These are phyloP conservation scores for Blastocystis sp. DNA, from an alignment of 352 stramenopile genomes.

Conservation along the genomic window DNA sequence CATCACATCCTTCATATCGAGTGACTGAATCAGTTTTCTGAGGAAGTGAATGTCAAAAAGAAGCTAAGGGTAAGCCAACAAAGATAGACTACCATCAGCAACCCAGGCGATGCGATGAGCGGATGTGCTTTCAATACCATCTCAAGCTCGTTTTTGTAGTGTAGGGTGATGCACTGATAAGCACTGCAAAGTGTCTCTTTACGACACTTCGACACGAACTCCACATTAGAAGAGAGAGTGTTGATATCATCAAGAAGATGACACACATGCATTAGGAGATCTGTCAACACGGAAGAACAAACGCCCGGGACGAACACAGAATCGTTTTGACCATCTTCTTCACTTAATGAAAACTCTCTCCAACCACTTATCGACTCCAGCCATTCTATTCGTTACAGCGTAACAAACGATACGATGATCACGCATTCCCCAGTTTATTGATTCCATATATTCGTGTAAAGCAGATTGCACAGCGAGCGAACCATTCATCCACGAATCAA, in stretches of 20 bases:
- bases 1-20: neutral
- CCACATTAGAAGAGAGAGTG: neutral
- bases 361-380: neutral
- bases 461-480: neutral
- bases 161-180: neutral
- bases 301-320: neutral
- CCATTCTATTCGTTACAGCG: neutral
- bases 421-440: neutral
- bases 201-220: neutral
- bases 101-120: neutral
- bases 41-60: conserved; percentile 10
- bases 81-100: neutral
- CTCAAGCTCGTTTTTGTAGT: neutral
- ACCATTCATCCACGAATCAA: neutral
- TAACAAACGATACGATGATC: neutral
- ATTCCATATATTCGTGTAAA: neutral
- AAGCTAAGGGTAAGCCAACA: neutral
- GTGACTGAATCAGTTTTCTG: neutral
- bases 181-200: neutral
- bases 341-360: neutral
- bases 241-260: neutral
- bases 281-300: neutral
- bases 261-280: neutral
- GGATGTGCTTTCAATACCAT: neutral
- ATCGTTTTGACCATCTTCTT: neutral